Base-by-base conservation (phyloP, 2,329 filamentous ascomycete genomes). In the Grosmannia serpens region DNA sequence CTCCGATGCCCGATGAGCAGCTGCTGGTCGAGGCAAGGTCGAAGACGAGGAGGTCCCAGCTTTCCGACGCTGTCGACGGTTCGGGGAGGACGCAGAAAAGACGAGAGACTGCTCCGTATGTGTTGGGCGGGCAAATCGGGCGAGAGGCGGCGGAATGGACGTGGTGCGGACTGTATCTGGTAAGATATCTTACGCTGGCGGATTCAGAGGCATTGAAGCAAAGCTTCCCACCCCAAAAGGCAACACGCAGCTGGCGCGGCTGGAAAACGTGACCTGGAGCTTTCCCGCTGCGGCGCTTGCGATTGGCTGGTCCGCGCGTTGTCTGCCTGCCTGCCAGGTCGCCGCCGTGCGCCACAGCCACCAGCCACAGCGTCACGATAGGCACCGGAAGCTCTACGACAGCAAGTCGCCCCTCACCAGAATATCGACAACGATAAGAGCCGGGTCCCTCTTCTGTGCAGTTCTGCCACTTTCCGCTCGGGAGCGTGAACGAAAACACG, bases 201-300 rank as follows among this genome's bases (percentile, higher is more conserved):
- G 41, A n/a, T 44, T 44, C 41, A 6, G 41, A 44, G 9, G 41
- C 41, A 44, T 41, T 41, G 38, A 20, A 20, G 15, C 44, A 53
- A 58, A 56, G 62, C 63, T 62, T 62, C 56, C 60, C 56, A 58
- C 60, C 63, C 64, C 64, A 58, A 58, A 65, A 69, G 67, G 67
- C 67, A 70, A 65, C 67, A 67, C 65, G 63, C 63, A 67, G 68
- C 67, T 70, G 68, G 68, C 68, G 68, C 65, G 68, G 68, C 66
- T 63, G 57, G 62, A 59, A 62, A 62, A 64, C 62, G 62, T 64
- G 62, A 64, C 62, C 61, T 31, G 29, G 33, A 57, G 56, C 57
- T 58, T 29, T 29, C 26, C 51, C 8, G 41, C 41, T 6, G n/a
- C 20, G n/a, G 13, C 38, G 10, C n/a, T 10, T 3, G 17, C 20